These are phyloP conservation scores for Houttuynia cordata DNA, from an alignment of 164 flowering plant genomes.

Conservation along the genomic window DNA sequence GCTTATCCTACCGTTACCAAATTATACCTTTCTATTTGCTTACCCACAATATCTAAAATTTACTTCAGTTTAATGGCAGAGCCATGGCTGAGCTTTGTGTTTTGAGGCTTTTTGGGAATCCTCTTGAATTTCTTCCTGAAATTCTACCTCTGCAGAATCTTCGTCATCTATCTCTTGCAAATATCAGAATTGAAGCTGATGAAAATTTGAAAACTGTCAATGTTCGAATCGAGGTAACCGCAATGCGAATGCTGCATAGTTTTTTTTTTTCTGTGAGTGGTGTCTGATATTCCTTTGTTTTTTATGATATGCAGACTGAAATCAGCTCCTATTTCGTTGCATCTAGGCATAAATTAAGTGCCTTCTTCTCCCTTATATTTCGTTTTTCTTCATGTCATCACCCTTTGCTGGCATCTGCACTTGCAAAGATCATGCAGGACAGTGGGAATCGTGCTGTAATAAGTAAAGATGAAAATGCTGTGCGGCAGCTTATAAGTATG, in stretches of 20 bases:
- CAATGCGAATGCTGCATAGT: neutral
- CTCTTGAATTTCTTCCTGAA: constrained; percentile 93
- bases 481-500: constrained; percentile 97
- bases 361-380: constrained; percentile 95
- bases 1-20: neutral
- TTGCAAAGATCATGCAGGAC: constrained; percentile 95
- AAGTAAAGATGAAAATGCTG: constrained; percentile 97
- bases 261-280: neutral
- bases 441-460: constrained; percentile 67
- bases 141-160: constrained; percentile 84
- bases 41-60: constrained; percentile 20
- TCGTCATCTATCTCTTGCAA: constrained; percentile 90
- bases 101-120: constrained; percentile 91
- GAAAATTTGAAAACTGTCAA: constrained; percentile 71
- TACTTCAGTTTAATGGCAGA: constrained; percentile 53
- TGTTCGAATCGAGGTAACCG: constrained; percentile 84
- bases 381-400: constrained; percentile 99
- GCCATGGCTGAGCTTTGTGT: constrained; percentile 87
- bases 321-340: constrained; percentile 84
- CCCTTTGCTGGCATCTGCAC: constrained; percentile 93
- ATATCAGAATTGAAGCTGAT: constrained; percentile 84
- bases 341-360: constrained; percentile 90
- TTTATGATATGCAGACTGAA: constrained; percentile 56
- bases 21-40: neutral
- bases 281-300: neutral